Evolutionary conservation across 2,329 filamentous ascomycete species (phyloP), one percentile per base, ranked within the genome.

Genomic region (Thelonectria olida): DNA sequence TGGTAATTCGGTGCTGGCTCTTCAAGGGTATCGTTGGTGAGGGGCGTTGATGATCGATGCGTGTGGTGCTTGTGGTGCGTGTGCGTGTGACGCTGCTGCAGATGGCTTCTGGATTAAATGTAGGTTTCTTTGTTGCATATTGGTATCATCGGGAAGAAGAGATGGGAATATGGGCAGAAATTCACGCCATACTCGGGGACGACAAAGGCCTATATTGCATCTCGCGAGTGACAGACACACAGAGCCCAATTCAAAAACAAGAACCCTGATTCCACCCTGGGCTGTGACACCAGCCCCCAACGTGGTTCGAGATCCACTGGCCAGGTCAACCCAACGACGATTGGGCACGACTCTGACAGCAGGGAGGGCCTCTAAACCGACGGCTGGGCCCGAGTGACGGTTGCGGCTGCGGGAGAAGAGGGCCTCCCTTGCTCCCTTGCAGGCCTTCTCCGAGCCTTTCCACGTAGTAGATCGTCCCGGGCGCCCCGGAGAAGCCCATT

Each of bases 271-370:
- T 52, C 12, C n/a, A 20, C 22, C 41, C 42, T 22, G 6, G 42
- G 22, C 38, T 39, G 7, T 39, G 28, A 31, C 28, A 7, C 28
- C 7, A 31, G 42, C 54, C 45, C 57, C 63, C 54, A 61, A 22
- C 53, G 64, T 62, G 66, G 68, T 68, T 64, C 66, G 62, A 70
- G 67, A 61, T 67, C 68, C 66, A 72, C 69, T 44, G 39, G 12
- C 22, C 22, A 15, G 12, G 19, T 22, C 42, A 17, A 57, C 66
- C 69, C 67, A 68, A 62, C 64, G 56, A 56, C 58, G 50, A 57
- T 64, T 65, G 65, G 68, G 68, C 68, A 63, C 66, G 23, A 44
- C 44, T 36, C 39, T 47, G 57, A 23, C 27, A 49, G 36, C n/a
- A 15, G 41, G 51, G 25, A 51, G 36, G 51, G 55, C 48, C 55